A percentile compares a stretch with the other conserved stretches of the same genome.
These are phyloP conservation scores for Rhododendron mucronatum DNA, from an alignment of 148 eudicot genomes.

Conservation along the genomic window DNA sequence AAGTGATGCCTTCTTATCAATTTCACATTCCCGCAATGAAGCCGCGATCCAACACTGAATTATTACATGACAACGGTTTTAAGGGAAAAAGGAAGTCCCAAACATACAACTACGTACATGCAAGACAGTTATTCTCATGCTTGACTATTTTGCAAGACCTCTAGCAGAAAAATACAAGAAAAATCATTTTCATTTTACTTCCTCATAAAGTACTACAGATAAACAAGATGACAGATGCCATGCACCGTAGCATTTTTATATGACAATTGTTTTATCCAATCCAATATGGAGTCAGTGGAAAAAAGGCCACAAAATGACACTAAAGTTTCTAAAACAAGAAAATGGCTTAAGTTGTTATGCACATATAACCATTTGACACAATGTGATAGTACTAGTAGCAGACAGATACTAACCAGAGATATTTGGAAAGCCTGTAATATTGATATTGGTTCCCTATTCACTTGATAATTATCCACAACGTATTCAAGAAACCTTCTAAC, in stretches of 20 bases:
- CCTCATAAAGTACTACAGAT: neutral
- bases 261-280: neutral
- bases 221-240: neutral
- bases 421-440: slow-evolving; percentile 76
- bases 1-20: slow-evolving; percentile 58
- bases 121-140: neutral
- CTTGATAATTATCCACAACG: slow-evolving; percentile 55
- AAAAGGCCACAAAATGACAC: neutral
- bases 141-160: neutral
- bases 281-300: neutral
- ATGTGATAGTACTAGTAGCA: neutral
- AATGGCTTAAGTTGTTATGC: neutral
- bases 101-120: neutral
- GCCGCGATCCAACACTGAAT: slow-evolving; percentile 81
- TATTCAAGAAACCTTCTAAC: slow-evolving; percentile 59
- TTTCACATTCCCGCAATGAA: slow-evolving; percentile 39
- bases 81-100: neutral
- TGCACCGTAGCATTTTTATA: neutral
- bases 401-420: slow-evolving; percentile 57
- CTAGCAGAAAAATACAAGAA: neutral
- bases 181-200: neutral
- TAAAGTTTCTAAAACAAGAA: neutral
- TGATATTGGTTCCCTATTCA: slow-evolving; percentile 48
- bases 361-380: neutral
- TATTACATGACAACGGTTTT: slow-evolving; percentile 10